A percentile compares a stretch with the other conserved stretches of the same genome.
phyloP scores from a whole-genome alignment of 805 yeast genomes.

The Komagataella populi region DNA sequence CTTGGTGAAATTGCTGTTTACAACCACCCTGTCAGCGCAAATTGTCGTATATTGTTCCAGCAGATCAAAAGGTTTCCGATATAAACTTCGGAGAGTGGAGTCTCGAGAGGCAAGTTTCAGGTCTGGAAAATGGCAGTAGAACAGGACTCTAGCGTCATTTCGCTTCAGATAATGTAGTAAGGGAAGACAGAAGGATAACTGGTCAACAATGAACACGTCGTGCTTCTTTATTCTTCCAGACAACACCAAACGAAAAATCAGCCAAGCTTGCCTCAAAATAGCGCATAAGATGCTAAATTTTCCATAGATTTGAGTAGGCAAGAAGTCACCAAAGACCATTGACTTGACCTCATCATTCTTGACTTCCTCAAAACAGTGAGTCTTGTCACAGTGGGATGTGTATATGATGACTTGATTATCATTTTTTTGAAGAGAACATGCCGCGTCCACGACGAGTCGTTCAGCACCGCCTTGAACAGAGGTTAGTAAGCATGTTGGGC shows the following conservation, averaged over 20 bases:
- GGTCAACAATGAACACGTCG: slow-evolving; percentile 80
- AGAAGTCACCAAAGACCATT: slow-evolving; percentile 65
- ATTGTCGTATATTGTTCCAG: slow-evolving; percentile 73
- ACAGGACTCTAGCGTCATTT: slow-evolving; percentile 40
- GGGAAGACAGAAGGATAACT: slow-evolving; percentile 76
- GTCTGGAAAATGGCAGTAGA: slow-evolving; percentile 97
- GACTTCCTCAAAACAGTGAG: slow-evolving; percentile 89
- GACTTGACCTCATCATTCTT: slow-evolving; percentile 44
- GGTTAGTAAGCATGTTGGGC: neutral
- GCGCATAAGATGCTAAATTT: slow-evolving; percentile 74
- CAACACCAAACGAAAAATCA: slow-evolving; percentile 32
- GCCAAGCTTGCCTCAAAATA: slow-evolving; percentile 64
- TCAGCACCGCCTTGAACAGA: slow-evolving; percentile 65
- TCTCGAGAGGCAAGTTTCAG: slow-evolving; percentile 54
- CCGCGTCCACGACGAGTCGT: slow-evolving; percentile 91
- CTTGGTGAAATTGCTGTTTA: slow-evolving; percentile 78
- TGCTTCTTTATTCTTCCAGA: slow-evolving; percentile 32
- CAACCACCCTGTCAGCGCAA: slow-evolving; percentile 67
- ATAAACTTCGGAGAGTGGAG: slow-evolving; percentile 40
- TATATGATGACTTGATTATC: slow-evolving; percentile 42
- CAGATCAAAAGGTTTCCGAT: slow-evolving; percentile 74
- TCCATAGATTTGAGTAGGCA: slow-evolving; percentile 61
- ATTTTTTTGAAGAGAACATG: slow-evolving; percentile 63
- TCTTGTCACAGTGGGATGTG: slow-evolving; percentile 82
- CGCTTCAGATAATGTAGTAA: slow-evolving; percentile 33